phyloP scores from a whole-genome alignment of 768 basidiomycete species.

The Lactarius evosmus region DNA sequence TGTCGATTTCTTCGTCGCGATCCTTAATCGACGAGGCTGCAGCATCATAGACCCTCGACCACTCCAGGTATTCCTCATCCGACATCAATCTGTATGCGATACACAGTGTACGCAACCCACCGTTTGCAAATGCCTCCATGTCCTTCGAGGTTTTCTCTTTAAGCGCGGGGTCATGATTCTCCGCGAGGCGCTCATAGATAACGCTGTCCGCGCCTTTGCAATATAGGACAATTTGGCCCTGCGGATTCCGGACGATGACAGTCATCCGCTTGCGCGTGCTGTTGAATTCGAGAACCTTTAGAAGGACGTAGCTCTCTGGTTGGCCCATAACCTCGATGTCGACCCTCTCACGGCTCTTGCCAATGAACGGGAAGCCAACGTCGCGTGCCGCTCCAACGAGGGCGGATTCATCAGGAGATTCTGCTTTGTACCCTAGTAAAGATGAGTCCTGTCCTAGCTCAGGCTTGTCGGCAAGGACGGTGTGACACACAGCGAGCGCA shows the following conservation, averaged over 20 bases:
- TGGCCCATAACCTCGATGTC: conserved; percentile 94
- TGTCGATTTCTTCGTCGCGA: conserved; percentile 89
- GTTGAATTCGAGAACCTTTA: conserved; percentile 91
- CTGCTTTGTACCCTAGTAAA: conserved; percentile 86
- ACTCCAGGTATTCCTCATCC: conserved; percentile 82
- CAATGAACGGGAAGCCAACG: conserved; percentile 87
- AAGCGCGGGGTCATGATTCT: conserved; percentile 66
- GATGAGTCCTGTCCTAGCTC: conserved; percentile 60
- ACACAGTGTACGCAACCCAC: conserved; percentile 86
- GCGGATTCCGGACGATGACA: conserved; percentile 80
- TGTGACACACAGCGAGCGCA: conserved; percentile 93
- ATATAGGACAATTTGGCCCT: conserved; percentile 78
- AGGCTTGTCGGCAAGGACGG: conserved; percentile 77
- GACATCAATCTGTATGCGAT: conserved; percentile 74
- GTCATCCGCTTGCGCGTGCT: conserved; percentile 95
- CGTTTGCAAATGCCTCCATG: conserved; percentile 93
- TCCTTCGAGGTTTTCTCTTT: conserved; percentile 80
- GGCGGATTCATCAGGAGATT: conserved; percentile 94
- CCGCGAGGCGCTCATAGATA: conserved; percentile 81
- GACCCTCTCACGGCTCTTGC: conserved; percentile 65
- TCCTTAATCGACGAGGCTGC: conserved; percentile 75
- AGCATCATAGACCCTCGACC: conserved; percentile 77
- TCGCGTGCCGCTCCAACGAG: conserved; percentile 90
- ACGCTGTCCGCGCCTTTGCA: conserved; percentile 98
- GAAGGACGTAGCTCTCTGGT: conserved; percentile 70